phyloP scores from a whole-genome alignment of 2,329 filamentous ascomycete species.

The Penicillium oxalicum region DNA sequence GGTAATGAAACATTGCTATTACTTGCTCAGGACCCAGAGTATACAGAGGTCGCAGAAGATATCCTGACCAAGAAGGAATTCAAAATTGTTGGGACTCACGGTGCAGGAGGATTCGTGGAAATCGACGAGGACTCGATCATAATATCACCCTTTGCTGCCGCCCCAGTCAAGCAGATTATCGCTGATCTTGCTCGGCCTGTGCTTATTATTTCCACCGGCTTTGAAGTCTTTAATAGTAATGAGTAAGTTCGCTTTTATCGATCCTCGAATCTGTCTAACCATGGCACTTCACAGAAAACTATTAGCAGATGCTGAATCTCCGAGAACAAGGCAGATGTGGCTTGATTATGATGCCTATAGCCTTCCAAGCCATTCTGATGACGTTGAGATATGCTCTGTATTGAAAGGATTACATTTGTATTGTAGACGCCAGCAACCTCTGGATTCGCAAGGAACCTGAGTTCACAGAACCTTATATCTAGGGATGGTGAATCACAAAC shows the following conservation, averaged over 20 bases:
- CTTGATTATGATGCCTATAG: slow-evolving; percentile 14
- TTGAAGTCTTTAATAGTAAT: slow-evolving; percentile 13
- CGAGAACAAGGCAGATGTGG: slow-evolving; percentile 18
- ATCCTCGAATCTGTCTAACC: slow-evolving; percentile 14
- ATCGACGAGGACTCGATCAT: slow-evolving; percentile 17
- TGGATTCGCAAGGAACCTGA: slow-evolving; percentile 10
- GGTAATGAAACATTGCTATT: slow-evolving; percentile 13
- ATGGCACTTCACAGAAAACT: slow-evolving; percentile 11
- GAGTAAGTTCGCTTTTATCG: slow-evolving; percentile 14
- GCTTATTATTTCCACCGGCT: slow-evolving; percentile 17
- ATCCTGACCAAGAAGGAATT: slow-evolving; percentile 14
- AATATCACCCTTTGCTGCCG: slow-evolving; percentile 16
- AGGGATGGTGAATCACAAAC: background rate
- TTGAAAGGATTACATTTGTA: slow-evolving; percentile 16
- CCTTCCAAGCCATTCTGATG: slow-evolving; percentile 14
- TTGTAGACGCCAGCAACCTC: slow-evolving; percentile 12
- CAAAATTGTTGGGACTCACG: slow-evolving; percentile 14
- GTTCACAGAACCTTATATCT: slow-evolving; percentile 6
- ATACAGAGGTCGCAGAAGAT: slow-evolving; percentile 13
- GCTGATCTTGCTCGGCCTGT: slow-evolving; percentile 16
- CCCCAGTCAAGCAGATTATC: slow-evolving; percentile 19
- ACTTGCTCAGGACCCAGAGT: slow-evolving; percentile 15
- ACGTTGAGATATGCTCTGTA: slow-evolving; percentile 13
- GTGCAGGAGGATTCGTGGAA: slow-evolving; percentile 18
- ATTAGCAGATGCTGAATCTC: slow-evolving; percentile 18